A percentile compares a stretch with the other conserved stretches of the same genome.
phyloP scores from a whole-genome alignment of 345 rosid species.

The Mallotus nudiflorus region DNA sequence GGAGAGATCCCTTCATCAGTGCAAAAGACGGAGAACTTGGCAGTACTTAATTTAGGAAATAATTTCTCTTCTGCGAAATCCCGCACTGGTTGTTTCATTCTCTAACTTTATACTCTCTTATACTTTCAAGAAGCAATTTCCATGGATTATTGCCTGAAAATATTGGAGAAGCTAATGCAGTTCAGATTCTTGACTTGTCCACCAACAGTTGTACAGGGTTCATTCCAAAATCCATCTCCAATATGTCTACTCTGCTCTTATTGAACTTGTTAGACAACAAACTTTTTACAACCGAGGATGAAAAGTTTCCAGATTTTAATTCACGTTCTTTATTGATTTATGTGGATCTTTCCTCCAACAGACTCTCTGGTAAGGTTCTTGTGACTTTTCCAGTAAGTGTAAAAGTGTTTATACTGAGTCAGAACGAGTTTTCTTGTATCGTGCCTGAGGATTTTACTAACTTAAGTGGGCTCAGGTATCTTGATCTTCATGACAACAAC shows the following conservation, averaged over 20 bases:
- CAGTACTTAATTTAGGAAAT: background rate
- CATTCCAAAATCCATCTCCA: background rate
- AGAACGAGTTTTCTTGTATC: slow-evolving; percentile 27
- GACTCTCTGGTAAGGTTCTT: background rate
- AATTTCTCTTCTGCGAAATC: background rate
- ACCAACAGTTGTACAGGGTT: background rate
- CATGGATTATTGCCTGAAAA: background rate
- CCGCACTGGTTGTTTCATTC: background rate
- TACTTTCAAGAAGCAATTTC: background rate
- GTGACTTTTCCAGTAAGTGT: background rate
- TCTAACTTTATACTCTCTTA: no score
- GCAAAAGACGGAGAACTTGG: background rate
- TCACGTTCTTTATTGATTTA: background rate
- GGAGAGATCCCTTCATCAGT: slow-evolving; percentile 6
- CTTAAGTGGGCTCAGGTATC: slow-evolving; percentile 17
- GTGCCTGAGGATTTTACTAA: slow-evolving; percentile 22
- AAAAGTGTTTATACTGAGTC: slow-evolving; percentile 1
- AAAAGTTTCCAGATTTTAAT: background rate
- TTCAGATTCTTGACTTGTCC: background rate
- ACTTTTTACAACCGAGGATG: background rate
- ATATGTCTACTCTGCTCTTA: background rate
- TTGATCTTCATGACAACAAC: slow-evolving; percentile 41
- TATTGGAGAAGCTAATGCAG: background rate
- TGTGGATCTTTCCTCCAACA: background rate
- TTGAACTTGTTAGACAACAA: background rate